These are phyloP conservation scores for Durusdinium trenchii DNA, from an alignment of 73 alveolate genomes.

Conservation along the genomic window DNA sequence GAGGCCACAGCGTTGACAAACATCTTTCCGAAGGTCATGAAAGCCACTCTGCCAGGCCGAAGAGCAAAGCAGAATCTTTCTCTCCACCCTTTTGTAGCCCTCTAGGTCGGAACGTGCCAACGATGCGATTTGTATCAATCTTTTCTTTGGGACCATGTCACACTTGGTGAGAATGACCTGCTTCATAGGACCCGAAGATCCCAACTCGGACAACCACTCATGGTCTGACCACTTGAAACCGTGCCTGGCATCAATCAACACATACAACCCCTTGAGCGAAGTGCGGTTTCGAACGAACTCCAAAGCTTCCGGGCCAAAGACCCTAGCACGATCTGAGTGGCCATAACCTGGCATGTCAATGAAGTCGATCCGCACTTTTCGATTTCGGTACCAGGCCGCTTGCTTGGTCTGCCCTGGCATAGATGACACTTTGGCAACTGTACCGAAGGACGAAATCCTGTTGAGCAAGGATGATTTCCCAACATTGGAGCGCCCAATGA, in stretches of 20 bases:
- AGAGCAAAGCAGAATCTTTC: slow-evolving; percentile 48
- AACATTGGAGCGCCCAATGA: slow-evolving; percentile 83
- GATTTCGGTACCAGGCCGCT: slow-evolving; percentile 78
- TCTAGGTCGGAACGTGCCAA: slow-evolving; percentile 61
- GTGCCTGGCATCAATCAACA: slow-evolving; percentile 73
- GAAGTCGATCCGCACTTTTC: slow-evolving; percentile 61
- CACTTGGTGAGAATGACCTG: slow-evolving; percentile 71
- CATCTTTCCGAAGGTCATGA: slow-evolving; percentile 26
- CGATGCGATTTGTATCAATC: slow-evolving; percentile 17
- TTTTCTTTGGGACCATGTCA: slow-evolving; percentile 48
- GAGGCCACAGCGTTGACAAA: slow-evolving; percentile 22
- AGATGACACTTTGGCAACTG: slow-evolving; percentile 67
- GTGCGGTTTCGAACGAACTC: slow-evolving; percentile 79
- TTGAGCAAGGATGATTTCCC: slow-evolving; percentile 69
- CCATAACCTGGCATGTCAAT: slow-evolving; percentile 94
- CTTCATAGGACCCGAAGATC: slow-evolving; percentile 87
- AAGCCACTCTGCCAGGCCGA: slow-evolving; percentile 66
- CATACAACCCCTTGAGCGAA: slow-evolving; percentile 26
- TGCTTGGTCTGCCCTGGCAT: slow-evolving; percentile 90
- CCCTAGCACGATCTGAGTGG: slow-evolving; percentile 77
- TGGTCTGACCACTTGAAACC: slow-evolving; percentile 88
- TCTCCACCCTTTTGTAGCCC: slow-evolving; percentile 48
- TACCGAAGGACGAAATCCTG: slow-evolving; percentile 59
- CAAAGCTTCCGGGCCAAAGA: slow-evolving; percentile 93
- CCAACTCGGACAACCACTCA: slow-evolving; percentile 92